phyloP scores from a whole-genome alignment of 1,284 basidiomycete genomes.

The Kalmanozyma brasiliensis region DNA sequence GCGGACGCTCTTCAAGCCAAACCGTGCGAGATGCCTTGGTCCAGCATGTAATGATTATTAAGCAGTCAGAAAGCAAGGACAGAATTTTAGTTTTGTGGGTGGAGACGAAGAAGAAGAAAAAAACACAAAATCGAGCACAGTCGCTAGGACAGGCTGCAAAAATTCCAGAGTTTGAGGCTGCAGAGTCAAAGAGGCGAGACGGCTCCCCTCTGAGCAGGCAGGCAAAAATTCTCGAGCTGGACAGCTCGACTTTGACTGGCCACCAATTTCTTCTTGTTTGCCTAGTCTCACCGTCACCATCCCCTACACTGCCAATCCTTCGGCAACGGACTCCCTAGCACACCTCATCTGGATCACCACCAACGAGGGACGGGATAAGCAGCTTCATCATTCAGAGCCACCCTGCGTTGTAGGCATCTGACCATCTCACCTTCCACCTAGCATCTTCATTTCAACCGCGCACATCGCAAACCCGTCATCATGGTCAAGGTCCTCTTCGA shows the following conservation, averaged over 20 bases:
- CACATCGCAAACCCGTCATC: conserved; percentile 14
- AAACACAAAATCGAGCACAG: conserved; percentile 7
- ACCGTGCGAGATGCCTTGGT: conserved; percentile 17
- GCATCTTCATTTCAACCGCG: not conserved
- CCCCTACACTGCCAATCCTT: not conserved
- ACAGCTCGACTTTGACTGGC: not conserved
- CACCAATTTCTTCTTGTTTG: too few species aligned
- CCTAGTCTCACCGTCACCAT: not conserved
- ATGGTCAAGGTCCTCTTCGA: conserved; percentile 68
- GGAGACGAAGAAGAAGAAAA: conserved; percentile 22
- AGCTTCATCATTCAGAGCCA: conserved; percentile 5
- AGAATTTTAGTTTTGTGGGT: conserved; percentile 12
- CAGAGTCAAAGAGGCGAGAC: not conserved
- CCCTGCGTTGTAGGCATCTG: too few species aligned
- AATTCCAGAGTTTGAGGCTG: conserved; percentile 13
- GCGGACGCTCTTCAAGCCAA: too few species aligned
- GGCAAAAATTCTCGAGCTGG: not conserved
- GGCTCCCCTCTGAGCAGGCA: not conserved
- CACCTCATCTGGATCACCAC: conserved; percentile 1
- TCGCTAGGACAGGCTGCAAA: too few species aligned
- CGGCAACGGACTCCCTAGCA: not conserved
- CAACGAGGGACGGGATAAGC: conserved; percentile 3
- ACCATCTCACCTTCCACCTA: conserved; percentile 1
- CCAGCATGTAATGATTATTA: conserved; percentile 17
- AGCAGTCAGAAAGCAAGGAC: not conserved